phyloP scores from a whole-genome alignment of 345 rosid genomes.

The Bretschneidera sinensis region DNA sequence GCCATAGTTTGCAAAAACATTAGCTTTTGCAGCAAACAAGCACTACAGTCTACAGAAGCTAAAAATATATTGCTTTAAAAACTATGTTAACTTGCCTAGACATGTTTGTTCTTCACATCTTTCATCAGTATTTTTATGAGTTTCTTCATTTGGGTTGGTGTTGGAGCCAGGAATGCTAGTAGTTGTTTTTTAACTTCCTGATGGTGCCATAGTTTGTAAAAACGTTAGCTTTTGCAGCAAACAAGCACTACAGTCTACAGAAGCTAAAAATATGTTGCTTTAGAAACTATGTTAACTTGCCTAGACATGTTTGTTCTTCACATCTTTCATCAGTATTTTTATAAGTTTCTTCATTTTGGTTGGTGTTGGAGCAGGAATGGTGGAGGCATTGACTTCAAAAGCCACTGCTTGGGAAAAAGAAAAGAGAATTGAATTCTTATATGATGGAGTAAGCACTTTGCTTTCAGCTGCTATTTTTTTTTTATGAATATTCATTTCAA shows the following conservation, averaged over 20 bases:
- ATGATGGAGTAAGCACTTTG: constrained; percentile 64
- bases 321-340: background rate
- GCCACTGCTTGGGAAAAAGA: constrained; percentile 61
- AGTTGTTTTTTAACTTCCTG: too few species aligned
- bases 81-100: background rate
- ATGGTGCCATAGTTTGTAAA: too few species aligned
- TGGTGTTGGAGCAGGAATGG: constrained; percentile 44
- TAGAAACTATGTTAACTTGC: background rate
- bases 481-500: background rate
- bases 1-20: background rate
- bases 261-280: background rate
- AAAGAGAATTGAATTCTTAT: constrained; percentile 54
- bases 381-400: constrained; percentile 50
- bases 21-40: background rate
- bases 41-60: background rate
- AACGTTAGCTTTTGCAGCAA: background rate
- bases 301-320: background rate
- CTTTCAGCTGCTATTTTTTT: background rate
- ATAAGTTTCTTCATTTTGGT: background rate
- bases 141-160: constrained; percentile 6
- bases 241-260: background rate
- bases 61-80: background rate
- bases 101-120: background rate
- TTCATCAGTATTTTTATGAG: background rate
- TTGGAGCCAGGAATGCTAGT: constrained; percentile 51